These are phyloP conservation scores for Mimosa pudica DNA, from an alignment of 306 rosid species.

Conservation along the genomic window DNA sequence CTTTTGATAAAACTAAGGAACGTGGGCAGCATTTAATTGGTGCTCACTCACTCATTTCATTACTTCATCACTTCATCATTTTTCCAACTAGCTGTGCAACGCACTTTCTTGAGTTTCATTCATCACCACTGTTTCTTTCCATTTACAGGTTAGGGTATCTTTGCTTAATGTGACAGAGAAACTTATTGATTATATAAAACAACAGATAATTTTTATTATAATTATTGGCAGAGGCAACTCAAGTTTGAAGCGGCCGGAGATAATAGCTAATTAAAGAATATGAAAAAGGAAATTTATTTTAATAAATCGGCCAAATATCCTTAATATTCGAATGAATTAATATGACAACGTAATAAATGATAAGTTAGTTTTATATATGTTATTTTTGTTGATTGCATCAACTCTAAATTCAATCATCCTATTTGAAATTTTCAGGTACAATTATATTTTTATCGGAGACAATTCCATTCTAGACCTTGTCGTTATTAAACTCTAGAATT, in stretches of 20 bases:
- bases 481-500: no score
- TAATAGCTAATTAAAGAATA: neutral
- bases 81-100: neutral
- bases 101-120: neutral
- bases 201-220: neutral
- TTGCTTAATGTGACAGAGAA: neutral
- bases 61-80: slow-evolving; percentile 1
- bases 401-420: no score
- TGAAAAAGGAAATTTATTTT: no score
- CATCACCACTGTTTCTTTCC: neutral
- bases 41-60: neutral
- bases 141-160: neutral
- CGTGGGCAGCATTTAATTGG: neutral
- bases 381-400: no score
- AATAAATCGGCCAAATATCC: no score
- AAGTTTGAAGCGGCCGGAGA: neutral
- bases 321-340: no score
- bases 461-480: no score
- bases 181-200: neutral
- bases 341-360: no score
- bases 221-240: neutral
- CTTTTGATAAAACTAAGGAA: neutral
- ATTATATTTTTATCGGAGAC: no score
- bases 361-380: no score
- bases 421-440: no score